Evolutionary conservation across 1,284 basidiomycete species (phyloP).

Genomic region (Ganoderma leucocontextum): DNA sequence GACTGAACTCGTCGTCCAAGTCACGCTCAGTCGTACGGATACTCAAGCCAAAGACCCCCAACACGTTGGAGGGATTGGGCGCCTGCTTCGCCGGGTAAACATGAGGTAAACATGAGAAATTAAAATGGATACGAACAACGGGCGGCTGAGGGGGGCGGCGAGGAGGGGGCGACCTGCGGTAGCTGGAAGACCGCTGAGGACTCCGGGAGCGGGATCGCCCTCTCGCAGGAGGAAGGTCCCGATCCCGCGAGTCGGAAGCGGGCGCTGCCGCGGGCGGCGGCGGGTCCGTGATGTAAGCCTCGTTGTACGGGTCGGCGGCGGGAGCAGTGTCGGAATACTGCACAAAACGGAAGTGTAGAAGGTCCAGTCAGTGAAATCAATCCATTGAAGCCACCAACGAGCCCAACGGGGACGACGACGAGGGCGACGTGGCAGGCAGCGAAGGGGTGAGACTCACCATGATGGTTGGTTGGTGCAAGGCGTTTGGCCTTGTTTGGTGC

Average conservation of each 20-base stretch:
- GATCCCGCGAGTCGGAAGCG: constrained; percentile 54
- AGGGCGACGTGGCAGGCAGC: constrained; percentile 26
- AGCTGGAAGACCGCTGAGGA: constrained; percentile 49
- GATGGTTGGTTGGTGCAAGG: constrained; percentile 48
- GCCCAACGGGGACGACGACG: neutral
- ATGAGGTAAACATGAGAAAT: constrained; percentile 29
- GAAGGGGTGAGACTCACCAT: constrained; percentile 61
- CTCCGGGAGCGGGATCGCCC: constrained; percentile 78
- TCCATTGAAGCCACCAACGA: constrained; percentile 10
- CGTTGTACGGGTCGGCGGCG: constrained; percentile 81
- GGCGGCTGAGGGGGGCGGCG: constrained; percentile 76
- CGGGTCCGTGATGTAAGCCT: constrained; percentile 73
- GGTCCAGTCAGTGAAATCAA: neutral
- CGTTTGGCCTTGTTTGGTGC: constrained; percentile 43
- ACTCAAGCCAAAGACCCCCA: constrained; percentile 96
- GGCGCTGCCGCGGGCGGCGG: constrained; percentile 53
- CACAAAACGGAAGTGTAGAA: constrained; percentile 13
- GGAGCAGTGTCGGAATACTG: constrained; percentile 72
- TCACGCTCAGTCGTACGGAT: constrained; percentile 95
- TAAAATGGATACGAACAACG: constrained; percentile 58
- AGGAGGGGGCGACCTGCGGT: constrained; percentile 52
- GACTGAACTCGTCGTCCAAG: constrained; percentile 91
- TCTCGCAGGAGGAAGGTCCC: constrained; percentile 50
- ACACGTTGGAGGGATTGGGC: constrained; percentile 86
- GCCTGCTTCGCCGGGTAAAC: constrained; percentile 65